Evolutionary conservation across 257 asterid genomes (phyloP).

Genomic region (Avicennia marina): DNA sequence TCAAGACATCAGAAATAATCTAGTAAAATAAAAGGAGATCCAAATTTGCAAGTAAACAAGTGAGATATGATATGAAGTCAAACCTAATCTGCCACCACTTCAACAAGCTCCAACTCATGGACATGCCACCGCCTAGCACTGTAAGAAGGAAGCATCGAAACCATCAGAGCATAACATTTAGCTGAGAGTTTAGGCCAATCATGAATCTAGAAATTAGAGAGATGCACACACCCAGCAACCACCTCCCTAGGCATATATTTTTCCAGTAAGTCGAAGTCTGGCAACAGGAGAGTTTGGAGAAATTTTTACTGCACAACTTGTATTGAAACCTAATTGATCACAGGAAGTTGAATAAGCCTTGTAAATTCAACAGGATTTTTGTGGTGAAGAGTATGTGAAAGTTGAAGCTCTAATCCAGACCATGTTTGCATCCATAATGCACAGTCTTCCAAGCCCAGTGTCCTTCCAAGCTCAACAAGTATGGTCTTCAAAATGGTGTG

Average conservation of each 20-base stretch:
- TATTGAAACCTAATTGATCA: constrained; percentile 69
- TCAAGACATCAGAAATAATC: too few species aligned
- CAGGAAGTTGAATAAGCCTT: constrained; percentile 83
- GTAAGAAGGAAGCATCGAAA: constrained; percentile 87
- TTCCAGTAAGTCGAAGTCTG: constrained; percentile 65
- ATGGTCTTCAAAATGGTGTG: constrained; percentile 90
- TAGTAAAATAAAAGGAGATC: too few species aligned
- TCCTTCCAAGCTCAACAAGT: constrained; percentile 90
- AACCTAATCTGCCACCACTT: constrained; percentile 99
- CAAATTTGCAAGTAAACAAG: constrained; percentile 4
- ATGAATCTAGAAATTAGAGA: constrained; percentile 86
- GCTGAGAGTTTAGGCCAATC: constrained; percentile 99
- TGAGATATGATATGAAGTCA: constrained; percentile 11
- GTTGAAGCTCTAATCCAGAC: constrained; percentile 89
- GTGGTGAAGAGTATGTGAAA: constrained; percentile 85
- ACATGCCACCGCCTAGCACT: constrained; percentile 97
- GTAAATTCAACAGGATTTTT: constrained; percentile 83
- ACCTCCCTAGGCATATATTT: constrained; percentile 86
- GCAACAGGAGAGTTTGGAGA: constrained; percentile 90
- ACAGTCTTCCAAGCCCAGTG: constrained; percentile 85
- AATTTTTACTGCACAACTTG: constrained; percentile 70
- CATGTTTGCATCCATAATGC: constrained; percentile 98
- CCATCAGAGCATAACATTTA: constrained; percentile 90
- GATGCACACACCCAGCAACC: constrained; percentile 91
- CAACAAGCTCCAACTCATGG: constrained; percentile 96